Percentiles rank a stretch among this genome's conserved stretches.
phyloP scores from a whole-genome alignment of 495 filamentous ascomycete species.

The Trichoderma reesei region DNA sequence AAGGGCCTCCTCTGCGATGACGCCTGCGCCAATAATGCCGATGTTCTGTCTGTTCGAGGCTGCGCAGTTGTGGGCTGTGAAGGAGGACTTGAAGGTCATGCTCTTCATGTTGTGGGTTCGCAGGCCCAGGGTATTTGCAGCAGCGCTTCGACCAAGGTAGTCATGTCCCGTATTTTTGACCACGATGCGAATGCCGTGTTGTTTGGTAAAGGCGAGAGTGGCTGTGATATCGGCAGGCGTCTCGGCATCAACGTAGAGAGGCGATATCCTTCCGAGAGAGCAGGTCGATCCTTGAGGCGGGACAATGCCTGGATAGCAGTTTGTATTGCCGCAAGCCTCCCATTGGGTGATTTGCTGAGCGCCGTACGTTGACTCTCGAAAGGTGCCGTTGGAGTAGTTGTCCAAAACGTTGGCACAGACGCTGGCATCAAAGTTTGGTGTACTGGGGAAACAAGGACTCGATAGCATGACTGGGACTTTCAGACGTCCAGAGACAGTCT shows the following conservation, averaged over 20 bases:
- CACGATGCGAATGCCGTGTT: conserved; percentile 42
- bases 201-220: conserved; percentile 46
- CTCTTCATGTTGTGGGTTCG: neutral
- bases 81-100: neutral
- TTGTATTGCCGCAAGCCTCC: conserved; percentile 25
- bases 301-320: conserved; percentile 10
- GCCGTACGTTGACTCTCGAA: conserved; percentile 15
- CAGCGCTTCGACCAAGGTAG: conserved; percentile 1
- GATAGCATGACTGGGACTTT: conserved; percentile 35
- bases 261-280: neutral
- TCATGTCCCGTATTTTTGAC: conserved; percentile 30
- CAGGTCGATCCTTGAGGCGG: neutral
- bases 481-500: conserved; percentile 20
- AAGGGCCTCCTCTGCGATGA: conserved; percentile 28
- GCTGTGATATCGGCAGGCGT: conserved; percentile 39
- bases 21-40: conserved; percentile 25
- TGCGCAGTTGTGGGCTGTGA: neutral
- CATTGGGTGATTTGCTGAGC: conserved; percentile 22
- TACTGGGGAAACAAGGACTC: conserved; percentile 33
- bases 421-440: conserved; percentile 17
- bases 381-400: conserved; percentile 21
- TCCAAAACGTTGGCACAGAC: conserved; percentile 12
- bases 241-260: conserved; percentile 34
- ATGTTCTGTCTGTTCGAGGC: neutral
- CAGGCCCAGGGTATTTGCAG: neutral